Evolutionary conservation across 495 filamentous ascomycete genomes (phyloP), one percentile per base, ranked within the genome.

Genomic region (Coniosporium apollinis): DNA sequence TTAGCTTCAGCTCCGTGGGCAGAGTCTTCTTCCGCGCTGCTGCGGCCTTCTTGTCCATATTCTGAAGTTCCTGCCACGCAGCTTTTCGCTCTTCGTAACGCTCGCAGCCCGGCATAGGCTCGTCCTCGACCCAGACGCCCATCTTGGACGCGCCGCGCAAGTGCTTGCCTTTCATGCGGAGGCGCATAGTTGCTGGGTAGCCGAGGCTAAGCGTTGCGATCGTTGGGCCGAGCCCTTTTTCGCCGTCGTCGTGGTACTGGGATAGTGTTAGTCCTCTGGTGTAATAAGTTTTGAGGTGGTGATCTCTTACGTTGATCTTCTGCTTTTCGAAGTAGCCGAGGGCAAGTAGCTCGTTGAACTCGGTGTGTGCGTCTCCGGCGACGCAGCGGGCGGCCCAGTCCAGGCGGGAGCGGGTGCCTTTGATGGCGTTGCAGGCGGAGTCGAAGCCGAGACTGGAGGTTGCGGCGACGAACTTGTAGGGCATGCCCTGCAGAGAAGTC

Each of bases 171-270:
- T 91, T 93, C 44, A 81, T 66, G 1, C 79, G 67, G 37, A 87
- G 64, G 8, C 44, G 45, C 81, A 92, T 92, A 2, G 47, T 57
- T 0, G 79, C 72, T 1, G 66, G 63, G 0, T 66, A 68, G 1
- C 84, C 85, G 2, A 92, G 61, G 0, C 81, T 84, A 1, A 87
- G 56, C 0, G 81, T 76, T 0, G 78, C 76, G 18, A 92, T 75
- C 0, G 70, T 81, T 1, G 80, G 76, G 0, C 82, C 83, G 1
- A 92, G 63, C 0, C 70, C 68, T 0, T 49, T 55, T 51, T 94
- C 85, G 0, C 85, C 85, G 39, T 94, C 85, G 46, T 91, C 83
- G 36, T 94, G 85, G 39, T 70, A 83, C 74, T 89, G 48, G n/a
- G 17, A 38, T 17, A 30, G n/a, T 20, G 28, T 64, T 41, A 61